Evolutionary conservation across 2,329 filamentous ascomycete species (phyloP), one percentile per base, ranked within the genome.

Genomic region (Fusarium siculi): DNA sequence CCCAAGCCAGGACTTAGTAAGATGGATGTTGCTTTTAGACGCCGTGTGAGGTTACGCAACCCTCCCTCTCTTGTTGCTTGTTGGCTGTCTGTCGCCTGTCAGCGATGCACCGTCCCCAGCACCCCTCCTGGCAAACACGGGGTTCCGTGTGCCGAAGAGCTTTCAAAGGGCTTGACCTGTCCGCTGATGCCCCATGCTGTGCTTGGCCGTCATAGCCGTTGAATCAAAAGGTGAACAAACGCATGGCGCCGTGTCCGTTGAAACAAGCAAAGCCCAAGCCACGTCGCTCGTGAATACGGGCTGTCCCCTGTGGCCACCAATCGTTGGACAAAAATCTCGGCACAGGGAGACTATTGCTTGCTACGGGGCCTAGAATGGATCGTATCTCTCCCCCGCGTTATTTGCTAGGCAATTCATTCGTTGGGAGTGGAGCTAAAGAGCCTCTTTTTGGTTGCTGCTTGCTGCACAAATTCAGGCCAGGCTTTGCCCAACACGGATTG

Each of bases 261-360:
- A 73, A 65, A 70, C 66, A 61, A 56, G 44, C 62, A 46, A 57
- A 67, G 55, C 23, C 53, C 34, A 74, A 72, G 68, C 71, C 72
- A 74, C 68, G 67, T 74, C 61, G 71, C 60, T 47, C 70, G 37
- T 74, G 71, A 72, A 74, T 74, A 72, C 71, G 67, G 71, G 71
- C 47, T 74, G 63, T 52, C 58, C 62, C 67, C 56, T 58, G 52
- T 64, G 46, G 62, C 40, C 56, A 56, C 72, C 72, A 74, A 74
- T 74, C 55, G 63, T 62, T 62, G 47, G 43, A 46, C 68, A 42
- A 59, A 66, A 49, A 61, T 55, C 30, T 60, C 71, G 58, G 60
- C 63, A 68, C 63, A 60, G 36, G 58, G 56, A 71, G 63, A 66
- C 59, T 61, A 58, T 62, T 55, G 59, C 54, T 66, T 74, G 52